Evolutionary conservation across 208 protist genomes (phyloP).

Genomic region (Trypanosoma platydactyli): DNA sequence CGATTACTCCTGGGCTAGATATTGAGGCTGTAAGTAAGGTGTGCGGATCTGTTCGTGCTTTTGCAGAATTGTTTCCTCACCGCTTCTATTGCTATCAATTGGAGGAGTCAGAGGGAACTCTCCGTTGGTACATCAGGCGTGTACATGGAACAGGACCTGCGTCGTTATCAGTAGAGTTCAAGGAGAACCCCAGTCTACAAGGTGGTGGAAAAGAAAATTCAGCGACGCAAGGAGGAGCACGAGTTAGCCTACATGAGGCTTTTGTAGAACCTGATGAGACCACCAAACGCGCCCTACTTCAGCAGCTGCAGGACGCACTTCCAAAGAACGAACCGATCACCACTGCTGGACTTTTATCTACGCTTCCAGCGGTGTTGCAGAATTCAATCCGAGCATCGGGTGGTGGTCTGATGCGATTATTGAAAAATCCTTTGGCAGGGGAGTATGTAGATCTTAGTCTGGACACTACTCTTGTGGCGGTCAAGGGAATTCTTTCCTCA

Average conservation of each 20-base stretch:
- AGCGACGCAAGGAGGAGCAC: too few relatives aligned
- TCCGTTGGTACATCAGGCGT: constrained; percentile 43
- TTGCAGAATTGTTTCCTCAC: constrained; percentile 50
- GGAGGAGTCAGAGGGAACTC: constrained; percentile 22
- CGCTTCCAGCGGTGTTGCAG: constrained; percentile 28
- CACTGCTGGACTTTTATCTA: constrained; percentile 30
- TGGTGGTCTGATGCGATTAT: constrained; percentile 41
- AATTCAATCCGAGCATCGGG: constrained; percentile 22
- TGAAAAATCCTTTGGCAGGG: constrained; percentile 32
- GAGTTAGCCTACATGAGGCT: constrained; percentile 10
- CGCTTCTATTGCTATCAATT: constrained; percentile 40
- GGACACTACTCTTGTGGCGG: constrained; percentile 19
- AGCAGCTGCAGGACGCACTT: constrained; percentile 8
- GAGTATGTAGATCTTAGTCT: constrained; percentile 28
- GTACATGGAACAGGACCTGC: background rate
- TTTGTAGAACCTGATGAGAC: background rate
- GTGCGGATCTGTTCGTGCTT: constrained; percentile 54
- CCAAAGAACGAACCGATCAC: constrained; percentile 21
- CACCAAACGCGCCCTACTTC: constrained; percentile 1
- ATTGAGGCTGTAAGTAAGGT: constrained; percentile 50
- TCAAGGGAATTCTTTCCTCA: constrained; percentile 17
- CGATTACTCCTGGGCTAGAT: constrained; percentile 51
- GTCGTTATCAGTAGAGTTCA: background rate
- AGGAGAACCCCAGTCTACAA: too few relatives aligned
- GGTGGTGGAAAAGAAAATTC: background rate